A percentile compares a stretch with the other conserved stretches of the same genome.
phyloP scores from a whole-genome alignment of 140 eudicot genomes.

The Bidens hawaiensis region DNA sequence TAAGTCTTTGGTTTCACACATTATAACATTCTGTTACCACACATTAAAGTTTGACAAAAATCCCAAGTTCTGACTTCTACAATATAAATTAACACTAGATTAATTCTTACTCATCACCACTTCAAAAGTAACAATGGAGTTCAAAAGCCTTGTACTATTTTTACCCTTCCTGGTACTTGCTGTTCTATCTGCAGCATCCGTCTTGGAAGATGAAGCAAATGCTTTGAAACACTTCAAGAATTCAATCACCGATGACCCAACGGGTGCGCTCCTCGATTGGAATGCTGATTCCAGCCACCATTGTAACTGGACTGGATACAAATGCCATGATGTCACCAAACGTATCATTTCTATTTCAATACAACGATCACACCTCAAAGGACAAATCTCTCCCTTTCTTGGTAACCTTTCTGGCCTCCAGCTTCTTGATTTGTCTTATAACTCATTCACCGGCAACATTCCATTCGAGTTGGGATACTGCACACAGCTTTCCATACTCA shows the following conservation, averaged over 20 bases:
- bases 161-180: constrained; percentile 15
- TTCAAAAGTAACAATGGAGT: constrained; percentile 24
- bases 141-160: constrained; percentile 3
- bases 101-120: neutral
- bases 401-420: constrained; percentile 76
- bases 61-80: no score
- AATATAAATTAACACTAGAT: no score
- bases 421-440: constrained; percentile 65
- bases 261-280: constrained; percentile 32
- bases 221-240: neutral
- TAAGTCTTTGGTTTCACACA: no score
- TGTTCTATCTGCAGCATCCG: constrained; percentile 25
- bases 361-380: constrained; percentile 38
- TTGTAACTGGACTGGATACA: constrained; percentile 86
- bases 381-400: constrained; percentile 59
- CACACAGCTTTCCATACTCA: constrained; percentile 39
- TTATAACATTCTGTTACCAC: no score
- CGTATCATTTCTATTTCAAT: constrained; percentile 47
- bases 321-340: constrained; percentile 36
- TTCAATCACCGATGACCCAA: neutral
- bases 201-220: neutral
- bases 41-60: no score
- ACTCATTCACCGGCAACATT: constrained; percentile 58
- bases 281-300: constrained; percentile 33
- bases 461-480: constrained; percentile 53